These are phyloP conservation scores for Eucalyptus pauciflora DNA, from an alignment of 345 rosid species.

Conservation along the genomic window DNA sequence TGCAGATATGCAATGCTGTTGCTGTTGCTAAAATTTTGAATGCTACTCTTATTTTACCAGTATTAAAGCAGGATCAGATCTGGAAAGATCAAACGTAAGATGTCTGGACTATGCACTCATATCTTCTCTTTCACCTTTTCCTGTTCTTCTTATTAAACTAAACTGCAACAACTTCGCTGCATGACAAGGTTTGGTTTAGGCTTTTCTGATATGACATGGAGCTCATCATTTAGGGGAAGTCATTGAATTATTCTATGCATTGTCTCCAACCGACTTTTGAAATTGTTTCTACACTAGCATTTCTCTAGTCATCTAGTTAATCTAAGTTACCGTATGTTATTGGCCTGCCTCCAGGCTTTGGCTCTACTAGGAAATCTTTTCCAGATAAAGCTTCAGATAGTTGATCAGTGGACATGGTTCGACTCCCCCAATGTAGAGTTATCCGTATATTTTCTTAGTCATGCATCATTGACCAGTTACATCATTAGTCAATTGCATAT, in stretches of 20 bases:
- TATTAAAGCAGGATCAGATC: slow-evolving; percentile 97
- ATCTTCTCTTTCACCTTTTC: background rate
- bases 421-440: background rate
- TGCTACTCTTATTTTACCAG: slow-evolving; percentile 96
- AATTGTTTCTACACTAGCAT: background rate
- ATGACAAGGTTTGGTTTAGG: background rate
- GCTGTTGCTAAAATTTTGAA: slow-evolving; percentile 99
- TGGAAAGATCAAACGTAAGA: slow-evolving; percentile 99
- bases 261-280: background rate
- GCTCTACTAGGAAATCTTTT: background rate
- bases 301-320: background rate
- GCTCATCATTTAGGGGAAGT: background rate
- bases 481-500: background rate
- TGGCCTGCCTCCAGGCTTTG: background rate
- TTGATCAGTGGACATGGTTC: background rate
- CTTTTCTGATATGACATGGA: background rate
- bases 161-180: background rate
- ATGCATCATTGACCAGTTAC: background rate
- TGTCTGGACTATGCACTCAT: background rate
- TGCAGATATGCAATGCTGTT: slow-evolving; percentile 99
- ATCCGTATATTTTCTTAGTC: background rate
- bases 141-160: background rate
- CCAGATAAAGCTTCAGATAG: background rate
- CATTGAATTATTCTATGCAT: background rate
- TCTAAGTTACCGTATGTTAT: background rate